These are phyloP conservation scores for Hanseniaspora sp. DNA, from an alignment of 1,139 yeast genomes.

Conservation along the genomic window DNA sequence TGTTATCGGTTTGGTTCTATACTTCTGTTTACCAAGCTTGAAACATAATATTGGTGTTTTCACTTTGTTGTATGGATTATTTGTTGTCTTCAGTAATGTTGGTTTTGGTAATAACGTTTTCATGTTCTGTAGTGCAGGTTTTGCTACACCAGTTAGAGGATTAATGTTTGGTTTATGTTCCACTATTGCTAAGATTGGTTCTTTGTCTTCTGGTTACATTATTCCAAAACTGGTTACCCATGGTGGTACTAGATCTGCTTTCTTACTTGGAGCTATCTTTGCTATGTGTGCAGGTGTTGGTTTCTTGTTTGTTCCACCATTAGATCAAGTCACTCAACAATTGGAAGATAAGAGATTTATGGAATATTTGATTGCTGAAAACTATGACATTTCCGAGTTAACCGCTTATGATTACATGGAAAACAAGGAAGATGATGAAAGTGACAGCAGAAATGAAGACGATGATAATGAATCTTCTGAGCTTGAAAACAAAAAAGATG, in stretches of 20 bases:
- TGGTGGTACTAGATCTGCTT: conserved; percentile 24
- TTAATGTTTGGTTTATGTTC: conserved; percentile 87
- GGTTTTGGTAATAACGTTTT: conserved; percentile 86
- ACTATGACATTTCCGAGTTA: conserved; percentile 39
- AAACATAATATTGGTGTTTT: conserved; percentile 60
- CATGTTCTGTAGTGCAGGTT: conserved; percentile 71
- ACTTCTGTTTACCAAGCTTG: conserved; percentile 51
- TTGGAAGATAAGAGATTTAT: conserved; percentile 65
- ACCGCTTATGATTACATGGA: not conserved
- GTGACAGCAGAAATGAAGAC: not conserved
- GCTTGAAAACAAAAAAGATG: not conserved
- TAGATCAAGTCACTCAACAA: conserved; percentile 71
- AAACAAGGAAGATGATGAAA: not conserved
- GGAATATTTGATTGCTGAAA: conserved; percentile 47
- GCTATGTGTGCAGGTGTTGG: conserved; percentile 55
- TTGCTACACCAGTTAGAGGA: conserved; percentile 85
- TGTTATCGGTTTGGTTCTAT: conserved; percentile 71
- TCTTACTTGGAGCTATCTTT: conserved; percentile 36
- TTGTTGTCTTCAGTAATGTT: conserved; percentile 76
- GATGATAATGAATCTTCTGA: not conserved
- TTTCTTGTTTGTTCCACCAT: conserved; percentile 61
- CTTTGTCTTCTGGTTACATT: conserved; percentile 77
- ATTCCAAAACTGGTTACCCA: conserved; percentile 61
- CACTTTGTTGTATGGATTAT: conserved; percentile 77
- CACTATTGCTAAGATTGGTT: conserved; percentile 82